phyloP scores from a whole-genome alignment of 352 stramenopile species.

The Pythium phragmiticola region DNA sequence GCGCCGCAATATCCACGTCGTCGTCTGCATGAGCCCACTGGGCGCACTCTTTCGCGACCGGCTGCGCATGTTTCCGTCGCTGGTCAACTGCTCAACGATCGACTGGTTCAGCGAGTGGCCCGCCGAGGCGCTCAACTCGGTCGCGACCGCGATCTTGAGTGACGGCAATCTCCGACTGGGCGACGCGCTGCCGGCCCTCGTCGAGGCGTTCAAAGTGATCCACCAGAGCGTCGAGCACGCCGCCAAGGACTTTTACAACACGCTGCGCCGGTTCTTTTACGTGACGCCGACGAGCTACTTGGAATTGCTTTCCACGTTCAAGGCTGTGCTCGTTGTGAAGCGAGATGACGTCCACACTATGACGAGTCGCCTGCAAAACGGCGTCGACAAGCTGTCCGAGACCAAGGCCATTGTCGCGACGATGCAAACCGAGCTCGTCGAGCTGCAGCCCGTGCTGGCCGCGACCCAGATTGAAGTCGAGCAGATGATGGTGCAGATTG shows the following conservation, averaged over 20 bases:
- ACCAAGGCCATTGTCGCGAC: slow-evolving; percentile 79
- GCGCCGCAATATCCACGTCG: slow-evolving; percentile 89
- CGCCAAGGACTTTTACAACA: slow-evolving; percentile 86
- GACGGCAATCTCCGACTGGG: slow-evolving; percentile 74
- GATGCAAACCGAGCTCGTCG: slow-evolving; percentile 84
- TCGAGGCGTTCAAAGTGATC: slow-evolving; percentile 86
- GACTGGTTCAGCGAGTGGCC: slow-evolving; percentile 91
- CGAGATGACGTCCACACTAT: slow-evolving; percentile 90
- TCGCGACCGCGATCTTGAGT: slow-evolving; percentile 83
- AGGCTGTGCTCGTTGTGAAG: slow-evolving; percentile 84
- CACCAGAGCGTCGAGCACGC: slow-evolving; percentile 89
- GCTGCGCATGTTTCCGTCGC: slow-evolving; percentile 85
- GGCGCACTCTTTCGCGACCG: slow-evolving; percentile 79
- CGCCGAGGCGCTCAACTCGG: slow-evolving; percentile 79
- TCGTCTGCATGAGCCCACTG: slow-evolving; percentile 88
- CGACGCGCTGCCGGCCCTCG: slow-evolving; percentile 47
- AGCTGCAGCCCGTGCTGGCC: slow-evolving; percentile 77
- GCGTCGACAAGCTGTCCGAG: slow-evolving; percentile 84
- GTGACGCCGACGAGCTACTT: slow-evolving; percentile 93
- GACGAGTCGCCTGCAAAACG: slow-evolving; percentile 81
- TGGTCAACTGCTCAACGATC: slow-evolving; percentile 88
- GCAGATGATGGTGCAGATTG: slow-evolving; percentile 90
- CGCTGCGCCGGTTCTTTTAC: slow-evolving; percentile 89
- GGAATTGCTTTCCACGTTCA: slow-evolving; percentile 91
- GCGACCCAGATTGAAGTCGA: slow-evolving; percentile 82